Percentiles rank a stretch among this genome's conserved stretches.
phyloP scores from a whole-genome alignment of 495 filamentous ascomycete genomes.

The Talaromyces adpressus region DNA sequence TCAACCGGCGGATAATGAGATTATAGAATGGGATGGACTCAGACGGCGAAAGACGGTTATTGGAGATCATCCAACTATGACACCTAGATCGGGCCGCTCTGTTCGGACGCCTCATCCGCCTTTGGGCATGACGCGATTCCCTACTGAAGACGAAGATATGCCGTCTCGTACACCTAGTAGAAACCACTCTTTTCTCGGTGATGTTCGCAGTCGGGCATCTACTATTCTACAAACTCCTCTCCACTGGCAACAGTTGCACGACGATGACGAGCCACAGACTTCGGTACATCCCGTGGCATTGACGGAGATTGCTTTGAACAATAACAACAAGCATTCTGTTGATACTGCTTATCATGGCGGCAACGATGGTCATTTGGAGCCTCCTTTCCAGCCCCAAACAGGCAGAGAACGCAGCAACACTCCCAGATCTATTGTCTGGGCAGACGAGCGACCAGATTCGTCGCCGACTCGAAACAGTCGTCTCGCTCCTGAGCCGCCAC shows the following conservation, averaged over 20 bases:
- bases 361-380: constrained; percentile 7
- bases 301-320: constrained; percentile 51
- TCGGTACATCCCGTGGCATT: constrained; percentile 53
- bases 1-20: constrained; percentile 67
- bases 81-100: constrained; percentile 24
- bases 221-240: constrained; percentile 25
- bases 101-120: constrained; percentile 64
- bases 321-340: constrained; percentile 36
- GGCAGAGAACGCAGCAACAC: constrained; percentile 23
- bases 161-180: constrained; percentile 21
- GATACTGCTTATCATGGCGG: constrained; percentile 34
- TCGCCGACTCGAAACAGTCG: constrained; percentile 14
- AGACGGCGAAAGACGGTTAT: constrained; percentile 71
- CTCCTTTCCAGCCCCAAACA: constrained; percentile 10
- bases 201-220: constrained; percentile 45
- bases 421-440: constrained; percentile 35
- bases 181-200: constrained; percentile 44
- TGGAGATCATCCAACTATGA: constrained; percentile 38
- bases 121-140: constrained; percentile 82
- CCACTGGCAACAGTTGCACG: constrained; percentile 28
- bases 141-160: constrained; percentile 45
- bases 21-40: constrained; percentile 90
- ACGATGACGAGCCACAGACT: constrained; percentile 15
- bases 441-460: constrained; percentile 16
- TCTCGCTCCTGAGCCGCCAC: constrained; percentile 5